Conservation (phyloP, 495 filamentous ascomycete species). For the Aspergillus diversus region DNA sequence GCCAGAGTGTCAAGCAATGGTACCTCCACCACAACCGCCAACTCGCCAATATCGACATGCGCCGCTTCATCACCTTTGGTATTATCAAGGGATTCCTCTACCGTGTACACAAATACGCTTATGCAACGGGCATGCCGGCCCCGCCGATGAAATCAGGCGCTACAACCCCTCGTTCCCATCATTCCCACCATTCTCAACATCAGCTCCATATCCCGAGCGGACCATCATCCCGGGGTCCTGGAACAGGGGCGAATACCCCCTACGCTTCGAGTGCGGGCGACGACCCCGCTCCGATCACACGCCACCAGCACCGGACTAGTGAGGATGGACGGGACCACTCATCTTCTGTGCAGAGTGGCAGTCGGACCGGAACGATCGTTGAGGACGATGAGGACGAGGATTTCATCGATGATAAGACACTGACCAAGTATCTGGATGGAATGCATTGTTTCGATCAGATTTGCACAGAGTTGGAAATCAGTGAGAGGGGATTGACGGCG, state of each 20-base stretch:
- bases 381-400: constrained; percentile 41
- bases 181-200: constrained; percentile 19
- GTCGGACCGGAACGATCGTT: constrained; percentile 29
- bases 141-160: constrained; percentile 30
- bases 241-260: constrained; percentile 43
- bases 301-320: constrained; percentile 14
- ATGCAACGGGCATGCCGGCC: constrained; percentile 55
- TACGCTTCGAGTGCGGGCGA: constrained; percentile 45
- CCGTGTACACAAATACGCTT: constrained; percentile 87
- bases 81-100: constrained; percentile 96
- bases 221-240: constrained; percentile 36
- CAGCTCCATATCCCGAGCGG: constrained; percentile 30
- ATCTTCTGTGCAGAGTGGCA: constrained; percentile 37
- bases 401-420: constrained; percentile 42
- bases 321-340: constrained; percentile 27
- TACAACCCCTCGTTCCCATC: constrained; percentile 22
- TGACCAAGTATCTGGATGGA: constrained; percentile 77
- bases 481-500: constrained; percentile 57
- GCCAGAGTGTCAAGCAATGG: constrained; percentile 81
- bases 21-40: constrained; percentile 68
- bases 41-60: constrained; percentile 76
- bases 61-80: constrained; percentile 92
- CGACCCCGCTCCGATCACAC: constrained; percentile 31
- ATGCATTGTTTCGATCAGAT: constrained; percentile 88
- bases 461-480: constrained; percentile 72